Evolutionary conservation across 2,329 filamentous ascomycete species (phyloP).

Genomic region (Huntiella savannae): DNA sequence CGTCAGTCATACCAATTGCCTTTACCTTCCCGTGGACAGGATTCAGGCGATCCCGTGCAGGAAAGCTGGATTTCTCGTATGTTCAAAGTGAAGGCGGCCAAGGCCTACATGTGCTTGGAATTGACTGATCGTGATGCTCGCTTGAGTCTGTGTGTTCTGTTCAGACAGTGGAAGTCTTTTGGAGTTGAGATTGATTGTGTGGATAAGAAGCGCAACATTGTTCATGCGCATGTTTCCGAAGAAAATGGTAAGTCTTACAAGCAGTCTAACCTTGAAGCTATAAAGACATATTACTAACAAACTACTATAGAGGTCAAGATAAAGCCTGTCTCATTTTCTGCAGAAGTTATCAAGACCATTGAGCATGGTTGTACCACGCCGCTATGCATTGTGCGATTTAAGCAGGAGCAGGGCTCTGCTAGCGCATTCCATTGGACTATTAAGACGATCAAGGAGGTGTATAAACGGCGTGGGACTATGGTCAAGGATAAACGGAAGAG

Average conservation of each 20-base stretch:
- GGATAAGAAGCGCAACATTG: slow-evolving; percentile 59
- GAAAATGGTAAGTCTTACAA: slow-evolving; percentile 50
- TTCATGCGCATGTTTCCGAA: slow-evolving; percentile 59
- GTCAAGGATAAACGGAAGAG: slow-evolving; percentile 47
- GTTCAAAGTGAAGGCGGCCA: slow-evolving; percentile 74
- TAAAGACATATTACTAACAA: neutral
- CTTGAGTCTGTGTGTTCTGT: slow-evolving; percentile 54
- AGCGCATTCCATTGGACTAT: slow-evolving; percentile 75
- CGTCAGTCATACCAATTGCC: too few relatives aligned
- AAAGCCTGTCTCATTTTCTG: slow-evolving; percentile 73
- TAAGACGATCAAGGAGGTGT: slow-evolving; percentile 52
- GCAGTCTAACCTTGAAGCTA: neutral
- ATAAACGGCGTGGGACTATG: slow-evolving; percentile 45
- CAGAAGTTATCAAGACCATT: slow-evolving; percentile 74
- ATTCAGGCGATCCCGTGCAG: slow-evolving; percentile 40
- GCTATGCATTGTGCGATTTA: slow-evolving; percentile 67
- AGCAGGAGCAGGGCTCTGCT: slow-evolving; percentile 77
- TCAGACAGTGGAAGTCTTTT: slow-evolving; percentile 63
- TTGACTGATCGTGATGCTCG: slow-evolving; percentile 50
- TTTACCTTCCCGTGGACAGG: slow-evolving; percentile 5
- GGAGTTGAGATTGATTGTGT: slow-evolving; percentile 66
- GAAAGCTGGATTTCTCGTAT: slow-evolving; percentile 81
- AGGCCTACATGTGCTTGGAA: slow-evolving; percentile 53
- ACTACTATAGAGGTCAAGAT: slow-evolving; percentile 48
- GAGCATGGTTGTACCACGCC: slow-evolving; percentile 63